Percentiles rank a stretch among this genome's conserved stretches.
Evolutionary conservation across 495 filamentous ascomycete genomes (phyloP).

Genomic region (Zalerion maritima): DNA sequence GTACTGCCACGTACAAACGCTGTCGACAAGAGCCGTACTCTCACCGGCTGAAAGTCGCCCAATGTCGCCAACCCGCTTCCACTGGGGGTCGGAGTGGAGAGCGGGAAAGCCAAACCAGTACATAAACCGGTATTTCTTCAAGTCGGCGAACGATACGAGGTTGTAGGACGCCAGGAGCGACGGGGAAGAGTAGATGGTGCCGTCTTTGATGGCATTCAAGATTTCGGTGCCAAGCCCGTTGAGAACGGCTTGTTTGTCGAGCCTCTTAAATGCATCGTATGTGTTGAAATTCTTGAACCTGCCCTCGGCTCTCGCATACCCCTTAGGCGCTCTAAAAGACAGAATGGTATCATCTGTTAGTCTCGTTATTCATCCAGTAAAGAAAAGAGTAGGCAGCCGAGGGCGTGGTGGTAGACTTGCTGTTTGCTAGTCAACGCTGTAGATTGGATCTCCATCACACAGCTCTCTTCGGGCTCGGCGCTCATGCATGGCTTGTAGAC

Average conservation of each 20-base stretch:
- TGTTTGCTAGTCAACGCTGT: conserved; percentile 69
- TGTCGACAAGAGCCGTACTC: conserved; percentile 57
- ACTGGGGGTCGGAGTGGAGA: conserved; percentile 71
- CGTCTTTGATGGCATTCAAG: conserved; percentile 93
- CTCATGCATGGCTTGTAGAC: conserved; percentile 69
- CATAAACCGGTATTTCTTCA: conserved; percentile 89
- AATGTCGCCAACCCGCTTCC: conserved; percentile 41
- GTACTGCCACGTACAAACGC: conserved; percentile 76
- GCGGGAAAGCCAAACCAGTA: conserved; percentile 95
- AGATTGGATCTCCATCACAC: conserved; percentile 75
- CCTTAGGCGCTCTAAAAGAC: conserved; percentile 48
- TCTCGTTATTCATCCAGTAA: conserved; percentile 4
- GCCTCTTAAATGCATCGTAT: conserved; percentile 74
- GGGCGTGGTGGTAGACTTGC: conserved; percentile 35
- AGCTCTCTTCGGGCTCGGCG: conserved; percentile 53
- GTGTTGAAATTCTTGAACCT: conserved; percentile 95
- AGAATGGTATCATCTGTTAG: conserved; percentile 3
- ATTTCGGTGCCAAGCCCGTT: conserved; percentile 38
- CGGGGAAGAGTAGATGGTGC: conserved; percentile 86
- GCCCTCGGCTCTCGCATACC: conserved; percentile 72
- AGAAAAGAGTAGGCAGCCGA: neutral
- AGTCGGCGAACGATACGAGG: conserved; percentile 83
- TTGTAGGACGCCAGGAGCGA: conserved; percentile 79
- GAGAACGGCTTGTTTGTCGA: conserved; percentile 58
- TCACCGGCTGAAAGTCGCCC: conserved; percentile 46